Base-by-base conservation (phyloP, 1,139 yeast species). In the Starmera stellimalicola region DNA sequence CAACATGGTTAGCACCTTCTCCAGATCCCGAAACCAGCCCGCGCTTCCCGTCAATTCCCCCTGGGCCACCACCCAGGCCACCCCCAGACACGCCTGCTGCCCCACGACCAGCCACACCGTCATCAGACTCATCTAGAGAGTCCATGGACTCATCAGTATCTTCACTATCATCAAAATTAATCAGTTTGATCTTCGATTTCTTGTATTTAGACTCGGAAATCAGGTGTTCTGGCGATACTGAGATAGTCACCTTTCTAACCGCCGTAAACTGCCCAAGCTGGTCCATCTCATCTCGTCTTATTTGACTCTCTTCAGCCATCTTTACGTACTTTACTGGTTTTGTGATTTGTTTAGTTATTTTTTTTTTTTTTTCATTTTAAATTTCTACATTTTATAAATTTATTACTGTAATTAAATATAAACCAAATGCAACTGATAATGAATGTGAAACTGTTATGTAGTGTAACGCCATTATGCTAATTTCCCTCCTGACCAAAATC, bases 401-500 rank as follows among this genome's bases (percentile, higher is more conserved):
- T n/a, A n/a, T n/a, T n/a, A n/a, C n/a, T n/a, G n/a, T n/a, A n/a
- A n/a, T n/a, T n/a, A n/a, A n/a, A n/a, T n/a, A n/a, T n/a, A n/a
- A n/a, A n/a, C n/a, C n/a, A n/a, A n/a, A n/a, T n/a, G n/a, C n/a
- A n/a, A n/a, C n/a, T n/a, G n/a, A n/a, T n/a, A n/a, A n/a, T n/a
- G n/a, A n/a, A n/a, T n/a, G n/a, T n/a, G n/a, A n/a, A n/a, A n/a
- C n/a, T n/a, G n/a, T n/a, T n/a, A n/a, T n/a, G n/a, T n/a, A n/a
- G n/a, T n/a, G n/a, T n/a, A n/a, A n/a, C n/a, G n/a, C n/a, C n/a
- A n/a, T n/a, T n/a, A 19, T n/a, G 26, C 47, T 51, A 85, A 54
- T 83, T 84, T 36, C 98, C 98, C 58, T 91, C 98, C 53, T 88
- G 95, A 33, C 98, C 98, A 57, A 91, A 93, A 58, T 93, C 98